Conservation (phyloP, 768 basidiomycete genomes). For the Naganishia randhawae region DNA sequence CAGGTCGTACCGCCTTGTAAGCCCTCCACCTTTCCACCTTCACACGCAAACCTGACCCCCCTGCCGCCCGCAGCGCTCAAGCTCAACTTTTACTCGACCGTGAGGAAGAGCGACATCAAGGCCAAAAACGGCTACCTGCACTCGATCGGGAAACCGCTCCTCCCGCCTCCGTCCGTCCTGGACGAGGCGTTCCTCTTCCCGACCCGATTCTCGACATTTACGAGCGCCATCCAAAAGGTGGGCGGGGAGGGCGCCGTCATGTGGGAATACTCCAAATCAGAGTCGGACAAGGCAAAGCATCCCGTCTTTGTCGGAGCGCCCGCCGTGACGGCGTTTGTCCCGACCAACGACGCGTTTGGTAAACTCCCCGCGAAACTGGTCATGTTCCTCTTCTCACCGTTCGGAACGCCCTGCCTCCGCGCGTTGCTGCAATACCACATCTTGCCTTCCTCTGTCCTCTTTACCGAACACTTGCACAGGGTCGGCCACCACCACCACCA, state of each 20-base stretch:
- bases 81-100: constrained; percentile 58
- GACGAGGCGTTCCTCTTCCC: constrained; percentile 51
- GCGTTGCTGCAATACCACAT: constrained; percentile 63
- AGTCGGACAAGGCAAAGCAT: constrained; percentile 36
- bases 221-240: constrained; percentile 60
- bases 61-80: constrained; percentile 38
- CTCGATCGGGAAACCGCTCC: constrained; percentile 58
- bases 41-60: constrained; percentile 19
- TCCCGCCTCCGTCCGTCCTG: constrained; percentile 50
- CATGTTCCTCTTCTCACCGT: constrained; percentile 62
- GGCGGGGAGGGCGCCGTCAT: constrained; percentile 54
- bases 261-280: constrained; percentile 40
- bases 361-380: constrained; percentile 57
- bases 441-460: constrained; percentile 58
- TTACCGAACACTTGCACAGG: constrained; percentile 46
- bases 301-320: constrained; percentile 43
- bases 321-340: constrained; percentile 49
- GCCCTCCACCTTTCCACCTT: constrained; percentile 8
- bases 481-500: constrained; percentile 6
- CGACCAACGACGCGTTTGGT: constrained; percentile 49
- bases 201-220: constrained; percentile 53
- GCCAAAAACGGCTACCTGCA: constrained; percentile 61
- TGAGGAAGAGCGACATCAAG: constrained; percentile 52
- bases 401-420: constrained; percentile 56
- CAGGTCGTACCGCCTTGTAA: constrained; percentile 45